Evolutionary conservation across 2,329 filamentous ascomycete species (phyloP), one percentile per base, ranked within the genome.

Genomic region (Purpureocillium lavendulum): DNA sequence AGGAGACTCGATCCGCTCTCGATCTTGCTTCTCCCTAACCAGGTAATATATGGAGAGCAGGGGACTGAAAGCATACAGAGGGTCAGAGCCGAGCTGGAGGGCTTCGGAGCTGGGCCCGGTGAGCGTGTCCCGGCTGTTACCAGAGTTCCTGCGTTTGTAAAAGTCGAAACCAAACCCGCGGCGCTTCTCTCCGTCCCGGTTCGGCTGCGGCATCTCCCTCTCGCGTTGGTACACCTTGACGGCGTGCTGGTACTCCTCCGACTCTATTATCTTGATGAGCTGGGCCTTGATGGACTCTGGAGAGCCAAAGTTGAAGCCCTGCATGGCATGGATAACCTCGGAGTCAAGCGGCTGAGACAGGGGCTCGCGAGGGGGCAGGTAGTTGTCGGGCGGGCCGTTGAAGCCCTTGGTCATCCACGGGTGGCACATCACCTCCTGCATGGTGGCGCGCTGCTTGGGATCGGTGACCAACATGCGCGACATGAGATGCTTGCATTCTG

Each of bases 321-420:
- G 94, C 92, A 98, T 98, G 50, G 86, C 89, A 36, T 87, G 78
- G 41, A 98, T 77, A 4, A 97, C 82, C 33, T 85, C 82, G 2
- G 75, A 69, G 55, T 97, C 90, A 9, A 98, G 67, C 6, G 90
- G 89, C 12, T 94, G 67, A 30, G 84, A 77, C n/a, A 97, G 62
- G 2, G 92, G 87, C 51, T 95, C 90, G 36, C 92, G 82, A 26
- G 69, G 63, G 4, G 89, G 89, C 2, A 98, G 70, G 47, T 85
- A 87, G 54, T 96, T 98, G 45, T 97, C 92, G 1, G 89, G 89
- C 8, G 88, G 80, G 2, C 77, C 79, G 53, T 74, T 84, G 60
- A 88, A 97, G 8, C 90, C 89, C 61, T 97, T 97, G 36, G 77
- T 81, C 75, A 97, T 88, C 92, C 92, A 98, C 1, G 88, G 86